Conservation (phyloP, 1,284 basidiomycete species). For the Ganoderma leucocontextum region DNA sequence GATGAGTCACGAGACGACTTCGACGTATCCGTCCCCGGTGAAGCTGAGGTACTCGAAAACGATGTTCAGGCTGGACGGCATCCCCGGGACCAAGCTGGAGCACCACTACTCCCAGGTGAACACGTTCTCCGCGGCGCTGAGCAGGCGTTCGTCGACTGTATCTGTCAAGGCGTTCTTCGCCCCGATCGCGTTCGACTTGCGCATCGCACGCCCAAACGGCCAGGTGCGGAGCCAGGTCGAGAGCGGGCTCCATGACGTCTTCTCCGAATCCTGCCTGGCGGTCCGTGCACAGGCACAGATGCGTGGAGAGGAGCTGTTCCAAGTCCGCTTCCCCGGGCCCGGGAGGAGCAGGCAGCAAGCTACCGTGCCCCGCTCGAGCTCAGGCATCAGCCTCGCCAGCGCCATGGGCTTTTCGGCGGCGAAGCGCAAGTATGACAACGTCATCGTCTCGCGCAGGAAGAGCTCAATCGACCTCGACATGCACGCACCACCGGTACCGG, state of each 20-base stretch:
- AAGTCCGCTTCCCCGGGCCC: conserved; percentile 45
- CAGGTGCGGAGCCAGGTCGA: conserved; percentile 75
- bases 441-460: conserved; percentile 64
- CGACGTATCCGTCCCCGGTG: background rate
- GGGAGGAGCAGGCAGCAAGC: conserved; percentile 38
- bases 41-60: conserved; percentile 35
- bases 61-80: conserved; percentile 36
- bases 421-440: conserved; percentile 71
- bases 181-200: conserved; percentile 55
- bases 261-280: conserved; percentile 67
- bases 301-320: conserved; percentile 71
- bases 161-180: conserved; percentile 66
- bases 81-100: conserved; percentile 32
- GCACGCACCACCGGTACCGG: conserved; percentile 26
- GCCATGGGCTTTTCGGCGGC: conserved; percentile 54
- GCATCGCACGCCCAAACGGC: conserved; percentile 71
- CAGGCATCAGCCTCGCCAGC: conserved; percentile 54
- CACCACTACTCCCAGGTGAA: conserved; percentile 18
- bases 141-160: conserved; percentile 63
- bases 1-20: background rate
- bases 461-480: conserved; percentile 46
- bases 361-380: conserved; percentile 41
- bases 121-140: conserved; percentile 43
- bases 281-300: conserved; percentile 67
- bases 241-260: conserved; percentile 71